Evolutionary conservation across 345 rosid species (phyloP), one percentile per base, ranked within the genome.

Genomic region (Dipteronia sinensis): DNA sequence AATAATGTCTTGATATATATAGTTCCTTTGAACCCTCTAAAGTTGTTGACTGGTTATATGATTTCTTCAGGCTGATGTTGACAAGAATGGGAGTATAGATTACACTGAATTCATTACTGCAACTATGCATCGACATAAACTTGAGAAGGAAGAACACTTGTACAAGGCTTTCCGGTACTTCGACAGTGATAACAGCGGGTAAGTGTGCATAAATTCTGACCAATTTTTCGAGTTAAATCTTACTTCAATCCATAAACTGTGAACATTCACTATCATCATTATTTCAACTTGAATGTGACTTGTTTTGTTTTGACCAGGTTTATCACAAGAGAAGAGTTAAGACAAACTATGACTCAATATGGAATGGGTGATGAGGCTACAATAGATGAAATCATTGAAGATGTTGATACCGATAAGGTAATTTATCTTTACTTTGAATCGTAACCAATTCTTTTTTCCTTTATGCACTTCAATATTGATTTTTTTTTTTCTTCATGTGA

Each of bases 151-250:
- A 69, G 98, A 91, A 20, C 84, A 92, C 73, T 80, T 92, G 77
- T 59, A 44, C 75, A 74, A 85, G 84, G 99, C 98, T 68, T 96
- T 96, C 78, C 85, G 81, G 61, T 87, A 72, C 83, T 92, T 96
- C n/a, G 99, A 96, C 83, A 89, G 79, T 78, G 98, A 96, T 76
- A 22, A 76, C 77, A 94, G 89, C 67, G 98, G 98, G 99, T 94
- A 65, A 72, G 95, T 79, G 11, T 56, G n/a, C n/a, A 6, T 15
- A 9, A 34, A 31, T 34, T 8, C 10, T 7, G 11, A 42, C 10
- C 46, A 42, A 42, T 42, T 42, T 12, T 44, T 34, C 6, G 38
- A 34, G 38, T 34, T 34, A 34, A 34, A 34, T 34, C 38, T 34
- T 34, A 34, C 38, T 34, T 34, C 38, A 34, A 34, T 34, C 6